Conservation (phyloP, 2,329 filamentous ascomycete genomes). For the Penicillium palitans region DNA sequence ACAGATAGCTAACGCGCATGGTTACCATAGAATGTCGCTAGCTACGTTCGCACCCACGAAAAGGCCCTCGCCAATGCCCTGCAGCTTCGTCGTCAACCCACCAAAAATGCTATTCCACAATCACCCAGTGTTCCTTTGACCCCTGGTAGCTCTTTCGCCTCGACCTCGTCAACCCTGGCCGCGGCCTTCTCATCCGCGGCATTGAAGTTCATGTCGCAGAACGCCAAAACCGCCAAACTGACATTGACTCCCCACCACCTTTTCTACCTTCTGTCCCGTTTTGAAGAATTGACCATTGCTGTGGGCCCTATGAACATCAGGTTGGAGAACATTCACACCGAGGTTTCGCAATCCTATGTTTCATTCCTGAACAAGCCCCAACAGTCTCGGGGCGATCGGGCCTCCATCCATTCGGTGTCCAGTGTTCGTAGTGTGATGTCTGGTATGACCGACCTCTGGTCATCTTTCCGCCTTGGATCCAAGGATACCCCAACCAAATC, state of each 20-base stretch:
- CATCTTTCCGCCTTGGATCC: slow-evolving; percentile 77
- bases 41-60: slow-evolving; percentile 95
- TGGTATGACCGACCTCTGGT: slow-evolving; percentile 91
- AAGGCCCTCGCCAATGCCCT: slow-evolving; percentile 95
- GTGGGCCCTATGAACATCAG: slow-evolving; percentile 97
- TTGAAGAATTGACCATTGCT: slow-evolving; percentile 85
- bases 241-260: slow-evolving; percentile 94
- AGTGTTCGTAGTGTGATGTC: slow-evolving; percentile 98
- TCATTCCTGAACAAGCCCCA: slow-evolving; percentile 88
- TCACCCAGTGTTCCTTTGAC: slow-evolving; percentile 55
- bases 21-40: slow-evolving; percentile 75
- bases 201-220: slow-evolving; percentile 80
- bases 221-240: slow-evolving; percentile 83
- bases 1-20: slow-evolving; percentile 5
- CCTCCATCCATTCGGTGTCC: slow-evolving; percentile 92
- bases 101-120: slow-evolving; percentile 64
- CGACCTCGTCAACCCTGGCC: slow-evolving; percentile 71
- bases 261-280: slow-evolving; percentile 92
- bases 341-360: slow-evolving; percentile 83
- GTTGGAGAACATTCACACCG: slow-evolving; percentile 89
- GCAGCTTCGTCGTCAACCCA: slow-evolving; percentile 72
- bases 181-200: slow-evolving; percentile 84
- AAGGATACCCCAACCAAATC: slow-evolving; percentile 78
- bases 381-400: slow-evolving; percentile 78
- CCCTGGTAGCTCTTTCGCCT: slow-evolving; percentile 59